A percentile compares a stretch with the other conserved stretches of the same genome.
Evolutionary conservation across 441 rosid species (phyloP).

Genomic region (Manihot esculenta): DNA sequence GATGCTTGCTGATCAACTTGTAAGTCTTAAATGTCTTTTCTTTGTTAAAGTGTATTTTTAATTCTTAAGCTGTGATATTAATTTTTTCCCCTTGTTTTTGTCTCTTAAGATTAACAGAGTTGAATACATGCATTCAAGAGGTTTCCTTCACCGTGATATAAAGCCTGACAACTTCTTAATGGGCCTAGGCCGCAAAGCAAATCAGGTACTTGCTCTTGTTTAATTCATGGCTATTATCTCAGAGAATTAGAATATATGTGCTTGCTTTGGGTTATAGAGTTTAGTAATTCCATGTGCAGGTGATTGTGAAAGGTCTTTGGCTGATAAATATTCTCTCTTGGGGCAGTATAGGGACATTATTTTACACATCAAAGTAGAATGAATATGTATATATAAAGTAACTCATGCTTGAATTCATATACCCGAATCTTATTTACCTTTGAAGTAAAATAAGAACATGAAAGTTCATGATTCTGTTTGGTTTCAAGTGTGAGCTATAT

Average conservation of each 20-base stretch:
- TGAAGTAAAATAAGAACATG: neutral
- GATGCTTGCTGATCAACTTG: slow-evolving; percentile 98
- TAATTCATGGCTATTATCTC: neutral
- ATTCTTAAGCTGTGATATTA: slow-evolving; percentile 3
- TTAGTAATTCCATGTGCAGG: neutral
- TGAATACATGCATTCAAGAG: slow-evolving; percentile 96
- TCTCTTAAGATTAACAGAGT: slow-evolving; percentile 82
- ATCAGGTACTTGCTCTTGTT: slow-evolving; percentile 58
- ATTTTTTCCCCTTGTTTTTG: slow-evolving; percentile 3
- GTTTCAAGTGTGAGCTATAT: neutral
- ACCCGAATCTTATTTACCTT: neutral
- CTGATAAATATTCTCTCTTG: neutral
- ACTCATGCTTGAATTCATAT: neutral
- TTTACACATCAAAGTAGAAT: neutral
- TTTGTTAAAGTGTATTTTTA: neutral
- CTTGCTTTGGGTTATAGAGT: neutral
- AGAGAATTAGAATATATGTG: neutral
- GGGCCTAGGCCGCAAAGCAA: slow-evolving; percentile 98
- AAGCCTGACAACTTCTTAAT: slow-evolving; percentile 98
- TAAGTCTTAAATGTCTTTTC: slow-evolving; percentile 33
- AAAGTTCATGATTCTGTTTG: neutral
- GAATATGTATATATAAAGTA: neutral
- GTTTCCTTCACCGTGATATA: slow-evolving; percentile 98
- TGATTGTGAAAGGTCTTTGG: neutral
- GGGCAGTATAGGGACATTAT: neutral